Evolutionary conservation across 2,329 filamentous ascomycete species (phyloP).

Genomic region (Fusarium sp.): DNA sequence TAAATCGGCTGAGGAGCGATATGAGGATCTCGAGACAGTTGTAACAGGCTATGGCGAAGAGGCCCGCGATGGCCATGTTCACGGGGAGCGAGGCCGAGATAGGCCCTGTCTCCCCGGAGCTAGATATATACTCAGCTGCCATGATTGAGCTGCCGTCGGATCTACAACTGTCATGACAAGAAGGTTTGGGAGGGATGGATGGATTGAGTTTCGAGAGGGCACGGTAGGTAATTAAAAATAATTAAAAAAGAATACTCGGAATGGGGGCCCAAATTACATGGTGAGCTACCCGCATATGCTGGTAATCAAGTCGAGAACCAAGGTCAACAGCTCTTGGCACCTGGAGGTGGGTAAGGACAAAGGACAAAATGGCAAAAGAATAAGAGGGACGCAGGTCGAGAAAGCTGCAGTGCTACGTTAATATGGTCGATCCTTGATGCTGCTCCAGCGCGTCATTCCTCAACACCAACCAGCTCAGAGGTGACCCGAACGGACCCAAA

Average conservation of each 20-base stretch:
- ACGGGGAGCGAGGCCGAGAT: constrained; percentile 29
- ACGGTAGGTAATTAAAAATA: no score
- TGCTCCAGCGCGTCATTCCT: constrained; percentile 4
- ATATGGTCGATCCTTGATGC: neutral
- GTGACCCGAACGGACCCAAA: neutral
- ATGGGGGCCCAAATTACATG: neutral
- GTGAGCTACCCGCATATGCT: neutral
- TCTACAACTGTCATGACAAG: constrained; percentile 25
- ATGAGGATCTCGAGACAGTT: constrained; percentile 41
- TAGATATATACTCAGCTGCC: constrained; percentile 12
- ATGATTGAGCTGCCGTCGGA: constrained; percentile 28
- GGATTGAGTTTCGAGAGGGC: neutral
- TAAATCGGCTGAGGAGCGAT: constrained; percentile 35
- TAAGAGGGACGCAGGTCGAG: neutral
- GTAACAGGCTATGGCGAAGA: constrained; percentile 38
- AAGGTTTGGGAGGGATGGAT: neutral
- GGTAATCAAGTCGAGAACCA: neutral
- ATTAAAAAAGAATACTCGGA: neutral
- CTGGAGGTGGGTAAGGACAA: no score
- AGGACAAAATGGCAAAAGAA: no score
- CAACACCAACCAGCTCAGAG: neutral
- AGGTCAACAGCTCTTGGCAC: no score
- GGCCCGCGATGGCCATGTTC: constrained; percentile 38
- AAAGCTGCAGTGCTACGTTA: neutral
- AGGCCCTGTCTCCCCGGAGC: constrained; percentile 29